Percentiles rank a stretch among this genome's conserved stretches.
phyloP scores from a whole-genome alignment of 495 filamentous ascomycete species.

The Penicillium roqueforti region DNA sequence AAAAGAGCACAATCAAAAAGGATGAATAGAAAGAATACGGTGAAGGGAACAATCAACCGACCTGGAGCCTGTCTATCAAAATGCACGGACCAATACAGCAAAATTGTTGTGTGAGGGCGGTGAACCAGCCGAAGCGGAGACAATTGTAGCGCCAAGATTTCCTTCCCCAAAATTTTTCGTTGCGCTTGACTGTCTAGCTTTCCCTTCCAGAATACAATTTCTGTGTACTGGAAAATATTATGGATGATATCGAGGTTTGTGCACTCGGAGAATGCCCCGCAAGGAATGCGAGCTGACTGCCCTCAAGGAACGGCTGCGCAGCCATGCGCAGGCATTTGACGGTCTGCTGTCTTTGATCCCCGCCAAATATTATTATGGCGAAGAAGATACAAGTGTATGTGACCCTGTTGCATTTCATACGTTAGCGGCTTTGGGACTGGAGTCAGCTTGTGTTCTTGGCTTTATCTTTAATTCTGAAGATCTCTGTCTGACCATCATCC shows the following conservation, averaged over 20 bases:
- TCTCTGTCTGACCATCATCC: constrained; percentile 35
- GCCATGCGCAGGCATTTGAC: constrained; percentile 83
- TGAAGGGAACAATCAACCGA: background rate
- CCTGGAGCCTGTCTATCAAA: background rate
- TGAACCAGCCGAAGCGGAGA: constrained; percentile 38
- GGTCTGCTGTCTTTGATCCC: constrained; percentile 89
- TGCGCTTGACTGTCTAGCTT: constrained; percentile 12
- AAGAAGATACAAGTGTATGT: constrained; percentile 74
- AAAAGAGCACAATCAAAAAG: background rate
- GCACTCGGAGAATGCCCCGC: constrained; percentile 7
- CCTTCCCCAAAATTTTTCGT: constrained; percentile 41
- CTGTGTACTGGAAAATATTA: constrained; percentile 19
- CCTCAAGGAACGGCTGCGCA: constrained; percentile 70
- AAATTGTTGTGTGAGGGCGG: constrained; percentile 27
- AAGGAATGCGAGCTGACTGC: constrained; percentile 13
- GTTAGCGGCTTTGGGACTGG: background rate
- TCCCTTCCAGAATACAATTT: constrained; percentile 13
- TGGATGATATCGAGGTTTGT: constrained; percentile 49
- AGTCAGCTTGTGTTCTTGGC: constrained; percentile 1
- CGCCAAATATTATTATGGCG: constrained; percentile 85
- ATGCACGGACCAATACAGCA: constrained; percentile 16
- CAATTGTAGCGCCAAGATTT: constrained; percentile 36
- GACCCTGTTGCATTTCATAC: constrained; percentile 5
- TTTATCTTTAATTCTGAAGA: constrained; percentile 6
- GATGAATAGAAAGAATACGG: background rate